phyloP scores from a whole-genome alignment of 2,329 filamentous ascomycete species.

The Sclerotinia borealis region DNA sequence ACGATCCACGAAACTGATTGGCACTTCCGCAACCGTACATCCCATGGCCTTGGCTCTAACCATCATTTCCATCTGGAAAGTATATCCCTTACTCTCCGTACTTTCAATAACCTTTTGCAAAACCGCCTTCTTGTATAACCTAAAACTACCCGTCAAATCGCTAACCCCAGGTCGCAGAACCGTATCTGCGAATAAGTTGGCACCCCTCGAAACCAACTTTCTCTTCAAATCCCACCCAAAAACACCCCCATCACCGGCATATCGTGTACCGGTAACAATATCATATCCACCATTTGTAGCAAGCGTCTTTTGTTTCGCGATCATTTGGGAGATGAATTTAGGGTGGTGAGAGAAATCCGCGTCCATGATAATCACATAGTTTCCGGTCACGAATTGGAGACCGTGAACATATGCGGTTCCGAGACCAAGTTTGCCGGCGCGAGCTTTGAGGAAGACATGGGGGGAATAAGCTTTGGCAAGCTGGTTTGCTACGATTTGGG shows the following conservation, averaged over 20 bases:
- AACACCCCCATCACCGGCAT: slow-evolving; percentile 82
- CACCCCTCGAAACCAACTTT: slow-evolving; percentile 77
- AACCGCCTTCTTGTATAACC: slow-evolving; percentile 87
- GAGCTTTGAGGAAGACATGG: slow-evolving; percentile 77
- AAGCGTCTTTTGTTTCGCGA: slow-evolving; percentile 62
- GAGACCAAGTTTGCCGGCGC: slow-evolving; percentile 59
- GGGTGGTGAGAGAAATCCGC: slow-evolving; percentile 99
- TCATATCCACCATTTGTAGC: slow-evolving; percentile 65
- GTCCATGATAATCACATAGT: slow-evolving; percentile 99
- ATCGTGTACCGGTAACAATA: slow-evolving; percentile 94
- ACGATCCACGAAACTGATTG: slow-evolving; percentile 92
- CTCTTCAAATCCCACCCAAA: slow-evolving; percentile 95
- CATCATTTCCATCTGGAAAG: slow-evolving; percentile 99
- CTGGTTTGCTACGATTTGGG: slow-evolving; percentile 82
- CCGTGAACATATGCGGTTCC: slow-evolving; percentile 32
- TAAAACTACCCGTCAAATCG: slow-evolving; percentile 90
- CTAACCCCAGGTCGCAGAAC: slow-evolving; percentile 88
- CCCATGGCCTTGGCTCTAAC: slow-evolving; percentile 95
- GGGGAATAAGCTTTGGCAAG: slow-evolving; percentile 78
- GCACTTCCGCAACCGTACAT: slow-evolving; percentile 87
- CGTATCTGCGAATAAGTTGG: slow-evolving; percentile 94
- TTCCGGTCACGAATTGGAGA: slow-evolving; percentile 79
- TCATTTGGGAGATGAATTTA: slow-evolving; percentile 97
- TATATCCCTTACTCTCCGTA: slow-evolving; percentile 95
- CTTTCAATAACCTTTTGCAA: slow-evolving; percentile 83